These are phyloP conservation scores for Neurospora discreta DNA, from an alignment of 495 filamentous ascomycete genomes.

Conservation along the genomic window DNA sequence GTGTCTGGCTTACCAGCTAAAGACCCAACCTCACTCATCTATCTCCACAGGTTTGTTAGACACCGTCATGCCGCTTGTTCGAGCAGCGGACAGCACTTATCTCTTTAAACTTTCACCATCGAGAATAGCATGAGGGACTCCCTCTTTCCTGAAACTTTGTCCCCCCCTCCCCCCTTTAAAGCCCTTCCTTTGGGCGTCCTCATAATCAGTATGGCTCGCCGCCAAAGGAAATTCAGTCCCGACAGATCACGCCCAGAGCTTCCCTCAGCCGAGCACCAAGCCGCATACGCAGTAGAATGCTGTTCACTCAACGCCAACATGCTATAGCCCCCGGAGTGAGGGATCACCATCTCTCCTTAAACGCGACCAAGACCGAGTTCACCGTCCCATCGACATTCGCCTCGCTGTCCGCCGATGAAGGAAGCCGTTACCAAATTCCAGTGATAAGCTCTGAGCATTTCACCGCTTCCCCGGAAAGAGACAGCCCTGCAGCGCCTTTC, in stretches of 20 bases:
- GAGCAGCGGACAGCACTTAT: neutral
- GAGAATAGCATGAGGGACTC: neutral
- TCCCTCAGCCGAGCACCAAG: slow-evolving; percentile 2
- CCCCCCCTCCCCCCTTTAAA: neutral
- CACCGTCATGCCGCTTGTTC: neutral
- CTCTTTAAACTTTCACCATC: neutral
- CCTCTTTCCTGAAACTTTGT: slow-evolving; percentile 5
- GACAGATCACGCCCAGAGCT: neutral
- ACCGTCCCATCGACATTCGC: slow-evolving; percentile 1
- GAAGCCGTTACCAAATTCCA: neutral
- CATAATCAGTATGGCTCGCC: slow-evolving; percentile 8
- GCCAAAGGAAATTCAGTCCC: neutral
- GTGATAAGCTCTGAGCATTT: neutral
- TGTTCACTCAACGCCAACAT: neutral
- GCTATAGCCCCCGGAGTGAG: slow-evolving; percentile 1
- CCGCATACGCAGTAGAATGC: slow-evolving; percentile 6
- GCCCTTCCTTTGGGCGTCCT: neutral
- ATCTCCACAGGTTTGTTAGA: fast-evolving
- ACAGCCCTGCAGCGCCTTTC: neutral
- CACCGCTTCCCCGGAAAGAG: neutral
- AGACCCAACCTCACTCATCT: neutral
- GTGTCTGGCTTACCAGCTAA: neutral
- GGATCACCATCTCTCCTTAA: slow-evolving; percentile 2
- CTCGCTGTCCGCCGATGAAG: neutral
- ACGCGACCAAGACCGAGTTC: neutral